Base-by-base conservation (phyloP, 768 basidiomycete genomes). In the Fistulinella prunicolor region DNA sequence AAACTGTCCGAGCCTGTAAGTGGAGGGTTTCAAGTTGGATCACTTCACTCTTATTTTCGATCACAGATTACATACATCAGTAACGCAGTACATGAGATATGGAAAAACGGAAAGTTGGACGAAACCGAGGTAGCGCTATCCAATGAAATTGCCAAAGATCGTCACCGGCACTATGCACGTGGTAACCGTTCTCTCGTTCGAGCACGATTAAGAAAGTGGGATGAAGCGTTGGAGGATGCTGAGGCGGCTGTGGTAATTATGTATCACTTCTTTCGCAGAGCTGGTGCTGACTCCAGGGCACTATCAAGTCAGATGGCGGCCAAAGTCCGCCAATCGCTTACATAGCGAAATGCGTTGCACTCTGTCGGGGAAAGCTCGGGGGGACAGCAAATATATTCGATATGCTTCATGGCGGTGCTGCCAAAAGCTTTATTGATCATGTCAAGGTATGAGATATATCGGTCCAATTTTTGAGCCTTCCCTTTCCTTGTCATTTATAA, bases 31-130 rank as follows among this genome's bases (percentile, higher is more conserved):
- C n/a, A 4, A 19, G 9, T 14, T 17, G 7, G 8, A 6, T 28
- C n/a, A 2, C 20, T 9, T 32, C 13, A 12, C 12, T 17, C 14
- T 28, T 13, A 22, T 40, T 17, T 3, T 47, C 5, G n/a, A 7
- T 0, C 21, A n/a, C 23, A 60, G 58, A 44, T 60, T 7, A 56
- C 45, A 2, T 51, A 49, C 24, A 26, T 60, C 37, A 53, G 44
- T 22, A 22, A 43, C 4, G 9, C 26, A 0, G 53, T 22, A 17
- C 8, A 42, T 6, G 36, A 24, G 20, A 20, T 37, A 14, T 60
- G 54, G 58, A 47, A 51, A 36, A 1, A 3, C 3, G 54, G 54
- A 17, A 29, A 47, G 3, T 20, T 56, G 10, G 14, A n/a, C 13
- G 28, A 32, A 4, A 38, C 26, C 6, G 59, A 60, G 22, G 10